Evolutionary conservation across 306 rosid genomes (phyloP).

Genomic region (Cicer cuneatum): DNA sequence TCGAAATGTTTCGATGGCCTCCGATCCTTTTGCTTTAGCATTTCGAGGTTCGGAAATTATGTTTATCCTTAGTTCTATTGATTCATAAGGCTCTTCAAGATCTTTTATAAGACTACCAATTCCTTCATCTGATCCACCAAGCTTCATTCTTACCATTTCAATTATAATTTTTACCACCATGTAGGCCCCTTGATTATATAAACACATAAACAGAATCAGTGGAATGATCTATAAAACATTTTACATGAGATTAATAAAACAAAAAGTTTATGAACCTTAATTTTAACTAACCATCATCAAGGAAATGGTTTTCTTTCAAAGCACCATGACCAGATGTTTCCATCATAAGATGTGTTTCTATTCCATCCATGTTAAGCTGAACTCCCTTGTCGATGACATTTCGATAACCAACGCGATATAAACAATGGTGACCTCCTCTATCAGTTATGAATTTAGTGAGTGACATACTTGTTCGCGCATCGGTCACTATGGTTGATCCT

Average conservation of each 20-base stretch:
- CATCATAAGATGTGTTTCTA: conserved; percentile 87
- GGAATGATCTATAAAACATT: not conserved
- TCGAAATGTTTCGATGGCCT: conserved; percentile 72
- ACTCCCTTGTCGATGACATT: conserved; percentile 89
- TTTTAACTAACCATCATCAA: conserved; percentile 77
- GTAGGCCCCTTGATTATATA: conserved; percentile 64
- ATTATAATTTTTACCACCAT: conserved; percentile 87
- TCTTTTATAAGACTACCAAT: conserved; percentile 77
- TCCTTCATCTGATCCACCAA: conserved; percentile 77
- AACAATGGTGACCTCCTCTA: conserved; percentile 80
- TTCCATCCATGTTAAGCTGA: conserved; percentile 69
- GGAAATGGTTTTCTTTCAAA: conserved; percentile 84
- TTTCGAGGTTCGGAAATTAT: conserved; percentile 68
- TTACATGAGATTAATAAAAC: not conserved
- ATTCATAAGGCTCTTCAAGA: conserved; percentile 80
- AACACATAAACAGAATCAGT: not conserved
- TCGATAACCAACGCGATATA: conserved; percentile 83
- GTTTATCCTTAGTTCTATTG: conserved; percentile 71
- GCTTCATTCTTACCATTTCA: conserved; percentile 92
- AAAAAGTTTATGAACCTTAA: not conserved
- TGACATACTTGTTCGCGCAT: conserved; percentile 82
- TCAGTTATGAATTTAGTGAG: conserved; percentile 69
- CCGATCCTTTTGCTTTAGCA: conserved; percentile 74
- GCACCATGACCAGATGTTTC: conserved; percentile 97
- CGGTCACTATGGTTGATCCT: conserved; percentile 76